Base-by-base conservation (phyloP, 2,329 filamentous ascomycete species). In the Amylocarpus encephaloides region DNA sequence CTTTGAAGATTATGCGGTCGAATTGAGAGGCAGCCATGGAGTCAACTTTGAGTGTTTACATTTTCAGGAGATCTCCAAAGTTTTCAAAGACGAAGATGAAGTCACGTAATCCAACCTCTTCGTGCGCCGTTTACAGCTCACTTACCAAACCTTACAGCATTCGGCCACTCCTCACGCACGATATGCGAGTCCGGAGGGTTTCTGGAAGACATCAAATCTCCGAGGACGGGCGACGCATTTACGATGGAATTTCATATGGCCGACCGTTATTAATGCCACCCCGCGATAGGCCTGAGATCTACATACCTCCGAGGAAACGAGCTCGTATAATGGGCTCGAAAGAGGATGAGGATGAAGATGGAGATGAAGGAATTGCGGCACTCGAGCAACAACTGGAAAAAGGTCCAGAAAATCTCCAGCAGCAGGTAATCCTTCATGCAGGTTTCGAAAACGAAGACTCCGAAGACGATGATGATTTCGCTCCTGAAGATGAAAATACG, bases 181-280 rank as follows among this genome's bases (percentile, higher is more conserved):
- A 97, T 65, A 69, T 93, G 7, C 81, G 82, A 61, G 78, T 82
- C 43, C 78, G 90, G 58, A 80, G 80, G 48, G 70, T 94, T 10
- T 83, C 81, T 50, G 91, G 92, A 22, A 81, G 92, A 43, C 75
- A 86, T 56, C 91, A 96, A 67, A 94, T 96, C 47, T 82, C 86
- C 0, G 62, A 71, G 1, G 86, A 88, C 66, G 91, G 92, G 3
- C 84, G 77, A 58, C 90, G 91, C 64, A 74, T 96, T 5, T 77
- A 93, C 10, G 92, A 97, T 65, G 91, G 92, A 3, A 74, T 95
- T 16, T 79, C 89, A 0, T 95, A 92, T 65, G 91, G 92, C 2
- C 79, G 85, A 52, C 83, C 85, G 1, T 82, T 82, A 62, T 70
- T 92, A 7, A 79, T 78, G 59, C 62, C 70, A 1, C 73, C 77